Percentiles rank a stretch among this genome's conserved stretches.
phyloP scores from a whole-genome alignment of 495 filamentous ascomycete genomes.

The Apiosordaria backusii region DNA sequence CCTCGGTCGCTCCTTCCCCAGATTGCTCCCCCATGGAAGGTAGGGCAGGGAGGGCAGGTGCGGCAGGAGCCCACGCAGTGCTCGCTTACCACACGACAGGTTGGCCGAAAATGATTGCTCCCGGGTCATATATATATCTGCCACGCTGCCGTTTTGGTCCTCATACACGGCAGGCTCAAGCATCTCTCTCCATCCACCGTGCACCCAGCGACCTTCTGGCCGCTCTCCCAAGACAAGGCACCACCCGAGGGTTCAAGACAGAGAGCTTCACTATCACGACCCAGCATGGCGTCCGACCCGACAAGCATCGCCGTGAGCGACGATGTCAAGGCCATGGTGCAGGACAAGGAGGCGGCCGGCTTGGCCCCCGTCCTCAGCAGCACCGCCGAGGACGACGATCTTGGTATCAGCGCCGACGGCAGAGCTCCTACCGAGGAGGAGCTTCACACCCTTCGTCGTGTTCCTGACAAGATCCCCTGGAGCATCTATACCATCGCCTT shows the following conservation, averaged over 20 bases:
- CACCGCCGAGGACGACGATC: conserved; percentile 10
- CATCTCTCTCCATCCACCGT: not conserved
- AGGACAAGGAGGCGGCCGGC: conserved; percentile 18
- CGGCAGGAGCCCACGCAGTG: not conserved
- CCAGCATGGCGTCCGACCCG: conserved; percentile 20
- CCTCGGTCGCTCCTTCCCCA: not conserved
- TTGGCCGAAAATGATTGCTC: not conserved
- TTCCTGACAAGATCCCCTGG: conserved; percentile 63
- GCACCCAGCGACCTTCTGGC: not conserved
- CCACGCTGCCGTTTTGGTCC: conserved; percentile 2
- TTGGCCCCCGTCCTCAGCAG: conserved; percentile 9
- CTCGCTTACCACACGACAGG: not conserved
- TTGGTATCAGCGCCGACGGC: conserved; percentile 19
- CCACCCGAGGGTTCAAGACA: not conserved
- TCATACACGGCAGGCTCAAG: not conserved
- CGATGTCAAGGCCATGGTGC: conserved; percentile 15
- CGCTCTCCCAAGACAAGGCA: conserved; percentile 2
- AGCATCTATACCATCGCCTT: conserved; percentile 66
- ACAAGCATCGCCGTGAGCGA: conserved; percentile 15
- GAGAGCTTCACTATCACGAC: not conserved
- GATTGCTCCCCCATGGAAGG: not conserved
- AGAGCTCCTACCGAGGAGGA: conserved; percentile 57
- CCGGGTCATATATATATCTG: conserved; percentile 6
- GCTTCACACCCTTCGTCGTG: conserved; percentile 56
- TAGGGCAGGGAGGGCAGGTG: not conserved